Conservation (phyloP, 345 rosid genomes). For the Euclidium syriacum region DNA sequence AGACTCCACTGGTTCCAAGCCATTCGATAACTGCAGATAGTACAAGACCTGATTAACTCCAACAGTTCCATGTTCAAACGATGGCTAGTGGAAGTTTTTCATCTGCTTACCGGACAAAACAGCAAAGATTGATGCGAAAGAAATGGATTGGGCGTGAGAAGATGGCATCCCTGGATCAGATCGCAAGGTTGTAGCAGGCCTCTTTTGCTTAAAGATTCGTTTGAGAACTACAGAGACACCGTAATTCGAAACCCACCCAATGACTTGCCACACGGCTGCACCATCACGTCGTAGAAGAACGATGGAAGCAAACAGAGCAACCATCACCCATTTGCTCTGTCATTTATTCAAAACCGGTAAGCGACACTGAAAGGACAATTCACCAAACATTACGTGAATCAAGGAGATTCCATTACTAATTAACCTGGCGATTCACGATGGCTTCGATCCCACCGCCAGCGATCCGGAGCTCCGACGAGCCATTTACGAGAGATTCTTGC, state of each 20-base stretch:
- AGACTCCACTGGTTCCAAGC: conserved; percentile 38
- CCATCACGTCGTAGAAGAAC: conserved; percentile 63
- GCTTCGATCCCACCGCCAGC: conserved; percentile 38
- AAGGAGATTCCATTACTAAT: conserved; percentile 21
- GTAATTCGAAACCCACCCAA: conserved; percentile 53
- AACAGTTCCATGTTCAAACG: neutral
- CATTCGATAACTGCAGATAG: conserved; percentile 45
- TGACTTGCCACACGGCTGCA: conserved; percentile 56
- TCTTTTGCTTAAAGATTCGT: conserved; percentile 59
- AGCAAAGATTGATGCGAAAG: conserved; percentile 46
- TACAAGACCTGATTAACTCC: neutral
- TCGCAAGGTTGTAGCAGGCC: conserved; percentile 49
- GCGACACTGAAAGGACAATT: neutral
- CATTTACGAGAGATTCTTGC: conserved; percentile 36
- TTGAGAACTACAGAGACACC: conserved; percentile 50
- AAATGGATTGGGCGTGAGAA: conserved; percentile 77
- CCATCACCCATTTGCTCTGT: conserved; percentile 81
- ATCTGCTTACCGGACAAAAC: conserved; percentile 44
- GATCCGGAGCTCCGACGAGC: conserved; percentile 17
- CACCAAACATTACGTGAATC: conserved; percentile 4
- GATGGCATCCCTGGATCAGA: conserved; percentile 97
- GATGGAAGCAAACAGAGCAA: conserved; percentile 43
- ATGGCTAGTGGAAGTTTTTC: neutral
- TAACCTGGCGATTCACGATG: conserved; percentile 64
- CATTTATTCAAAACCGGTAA: conserved; percentile 7